These are phyloP conservation scores for Ambrosia hybrid DNA, from an alignment of 140 eudicot species.

Conservation along the genomic window DNA sequence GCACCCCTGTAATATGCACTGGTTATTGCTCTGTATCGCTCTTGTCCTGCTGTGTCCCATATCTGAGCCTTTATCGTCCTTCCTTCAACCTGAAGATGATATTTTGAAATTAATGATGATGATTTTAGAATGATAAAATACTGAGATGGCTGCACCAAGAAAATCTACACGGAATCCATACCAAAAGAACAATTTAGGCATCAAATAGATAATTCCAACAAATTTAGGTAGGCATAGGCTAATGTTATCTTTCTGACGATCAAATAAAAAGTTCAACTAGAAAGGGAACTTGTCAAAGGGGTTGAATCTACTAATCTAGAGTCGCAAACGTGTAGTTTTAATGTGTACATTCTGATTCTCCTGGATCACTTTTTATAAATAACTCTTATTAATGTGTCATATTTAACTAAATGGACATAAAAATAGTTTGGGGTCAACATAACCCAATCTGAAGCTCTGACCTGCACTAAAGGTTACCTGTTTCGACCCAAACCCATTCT, in stretches of 20 bases:
- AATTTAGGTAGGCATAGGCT: no score
- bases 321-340: neutral
- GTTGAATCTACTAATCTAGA: neutral
- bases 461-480: neutral
- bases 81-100: slow-evolving; percentile 70
- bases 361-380: neutral
- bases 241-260: no score
- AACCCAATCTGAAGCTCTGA: no score
- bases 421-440: no score
- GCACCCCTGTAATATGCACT: slow-evolving; percentile 99
- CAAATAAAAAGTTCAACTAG: no score
- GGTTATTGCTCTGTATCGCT: slow-evolving; percentile 94
- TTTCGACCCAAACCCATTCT: no score
- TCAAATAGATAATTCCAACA: neutral
- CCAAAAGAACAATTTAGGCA: neutral
- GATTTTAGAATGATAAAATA: slow-evolving; percentile 7
- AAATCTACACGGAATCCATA: slow-evolving; percentile 16
- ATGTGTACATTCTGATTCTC: neutral
- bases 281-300: neutral
- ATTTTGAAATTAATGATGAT: neutral
- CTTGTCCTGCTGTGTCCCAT: slow-evolving; percentile 99
- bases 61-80: slow-evolving; percentile 96
- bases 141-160: neutral
- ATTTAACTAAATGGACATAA: no score
- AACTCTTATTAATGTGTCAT: neutral